Evolutionary conservation across 2,329 filamentous ascomycete species (phyloP).

Genomic region (Fusarium sacchari): DNA sequence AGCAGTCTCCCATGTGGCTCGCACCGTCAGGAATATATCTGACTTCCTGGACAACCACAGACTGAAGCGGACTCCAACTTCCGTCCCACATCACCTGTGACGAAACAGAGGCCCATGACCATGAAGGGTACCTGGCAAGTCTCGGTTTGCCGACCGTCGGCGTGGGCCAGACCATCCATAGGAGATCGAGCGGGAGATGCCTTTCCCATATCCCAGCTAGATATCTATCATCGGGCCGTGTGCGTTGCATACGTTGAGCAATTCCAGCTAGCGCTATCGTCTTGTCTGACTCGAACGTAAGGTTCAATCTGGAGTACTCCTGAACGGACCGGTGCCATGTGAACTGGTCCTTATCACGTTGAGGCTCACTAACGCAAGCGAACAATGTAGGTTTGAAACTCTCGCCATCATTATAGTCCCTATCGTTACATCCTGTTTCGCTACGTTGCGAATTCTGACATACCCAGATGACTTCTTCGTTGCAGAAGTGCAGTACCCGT

Average conservation of each 20-base stretch:
- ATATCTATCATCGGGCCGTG: not conserved
- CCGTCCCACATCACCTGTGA: not conserved
- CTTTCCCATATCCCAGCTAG: not conserved
- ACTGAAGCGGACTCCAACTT: not conserved
- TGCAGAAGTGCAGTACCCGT: not conserved
- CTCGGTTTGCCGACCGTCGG: fast-evolving
- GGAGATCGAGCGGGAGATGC: not conserved
- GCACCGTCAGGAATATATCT: fast-evolving
- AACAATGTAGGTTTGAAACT: not conserved
- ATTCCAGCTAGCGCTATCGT: not conserved
- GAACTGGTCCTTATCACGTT: fast-evolving
- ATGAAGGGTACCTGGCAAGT: not conserved
- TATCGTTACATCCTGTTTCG: not conserved
- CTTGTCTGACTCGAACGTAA: not conserved
- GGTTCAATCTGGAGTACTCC: not conserved
- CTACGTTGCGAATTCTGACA: not conserved
- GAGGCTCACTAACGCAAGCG: fast-evolving
- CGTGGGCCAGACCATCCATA: not conserved
- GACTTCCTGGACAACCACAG: not conserved
- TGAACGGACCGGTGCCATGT: not conserved
- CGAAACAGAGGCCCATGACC: not conserved
- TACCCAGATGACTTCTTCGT: not conserved
- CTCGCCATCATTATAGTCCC: not conserved
- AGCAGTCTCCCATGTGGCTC: not conserved
- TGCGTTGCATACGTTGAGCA: not conserved